Evolutionary conservation across 2,329 filamentous ascomycete genomes (phyloP).

Genomic region (Cladosporium sp.): DNA sequence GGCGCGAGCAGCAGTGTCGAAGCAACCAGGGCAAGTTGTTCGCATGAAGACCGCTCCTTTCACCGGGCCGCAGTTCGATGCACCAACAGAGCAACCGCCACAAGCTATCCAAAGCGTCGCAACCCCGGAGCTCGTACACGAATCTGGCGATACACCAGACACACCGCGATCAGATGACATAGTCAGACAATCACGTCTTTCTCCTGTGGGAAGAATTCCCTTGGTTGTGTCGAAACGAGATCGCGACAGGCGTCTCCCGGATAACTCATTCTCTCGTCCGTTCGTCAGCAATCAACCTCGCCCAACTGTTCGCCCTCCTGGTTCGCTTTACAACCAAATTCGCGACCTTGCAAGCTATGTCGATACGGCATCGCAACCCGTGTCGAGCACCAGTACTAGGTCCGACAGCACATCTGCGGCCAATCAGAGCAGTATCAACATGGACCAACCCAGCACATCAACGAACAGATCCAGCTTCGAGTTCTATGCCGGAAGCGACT

Average conservation of each 20-base stretch:
- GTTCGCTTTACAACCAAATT: constrained; percentile 28
- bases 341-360: constrained; percentile 30
- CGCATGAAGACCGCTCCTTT: constrained; percentile 12
- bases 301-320: constrained; percentile 24
- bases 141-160: constrained; percentile 28
- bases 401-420: constrained; percentile 20
- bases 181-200: constrained; percentile 46
- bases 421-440: constrained; percentile 19
- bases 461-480: constrained; percentile 25
- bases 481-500: constrained; percentile 46
- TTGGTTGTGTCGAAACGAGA: constrained; percentile 65
- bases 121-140: constrained; percentile 14
- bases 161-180: constrained; percentile 15
- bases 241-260: constrained; percentile 60
- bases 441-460: constrained; percentile 19
- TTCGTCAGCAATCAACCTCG: constrained; percentile 52
- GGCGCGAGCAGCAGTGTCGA: constrained; percentile 19
- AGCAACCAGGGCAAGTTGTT: constrained; percentile 19
- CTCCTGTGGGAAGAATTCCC: constrained; percentile 81
- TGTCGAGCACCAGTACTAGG: constrained; percentile 25
- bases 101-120: not conserved
- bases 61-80: too few relatives aligned
- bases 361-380: constrained; percentile 23
- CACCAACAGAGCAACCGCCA: not conserved
- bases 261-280: constrained; percentile 80